Conservation (phyloP, 2,329 filamentous ascomycete genomes). For the Fusarium globosum region DNA sequence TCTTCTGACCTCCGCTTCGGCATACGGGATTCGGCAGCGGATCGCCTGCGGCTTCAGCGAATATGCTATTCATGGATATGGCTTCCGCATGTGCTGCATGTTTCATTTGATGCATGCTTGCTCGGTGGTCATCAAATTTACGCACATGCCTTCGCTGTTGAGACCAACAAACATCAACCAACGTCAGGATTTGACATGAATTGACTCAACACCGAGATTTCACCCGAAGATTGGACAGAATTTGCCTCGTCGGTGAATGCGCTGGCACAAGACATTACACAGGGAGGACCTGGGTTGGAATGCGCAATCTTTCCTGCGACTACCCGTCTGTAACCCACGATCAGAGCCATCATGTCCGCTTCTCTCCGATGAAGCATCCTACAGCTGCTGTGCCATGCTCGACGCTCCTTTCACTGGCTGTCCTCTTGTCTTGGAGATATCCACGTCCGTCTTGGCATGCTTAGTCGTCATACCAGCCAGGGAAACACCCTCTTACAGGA, state of each 20-base stretch:
- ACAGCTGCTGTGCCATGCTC: constrained; percentile 4
- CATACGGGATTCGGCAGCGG: not conserved
- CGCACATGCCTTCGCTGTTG: not conserved
- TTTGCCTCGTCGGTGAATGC: constrained; percentile 1
- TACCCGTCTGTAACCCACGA: constrained; percentile 8
- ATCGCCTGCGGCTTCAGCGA: constrained; percentile 6
- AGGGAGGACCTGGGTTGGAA: constrained; percentile 12
- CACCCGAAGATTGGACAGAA: not conserved
- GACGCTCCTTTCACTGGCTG: not conserved
- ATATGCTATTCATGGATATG: constrained; percentile 23
- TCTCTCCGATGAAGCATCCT: constrained; percentile 18
- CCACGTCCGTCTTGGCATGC: constrained; percentile 4
- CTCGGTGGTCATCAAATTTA: not conserved
- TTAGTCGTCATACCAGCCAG: not conserved
- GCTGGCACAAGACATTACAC: constrained; percentile 17
- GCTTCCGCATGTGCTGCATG: constrained; percentile 11
- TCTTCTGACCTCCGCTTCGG: constrained; percentile 16
- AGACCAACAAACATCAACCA: not conserved
- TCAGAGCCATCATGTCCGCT: not conserved
- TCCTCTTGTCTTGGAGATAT: not conserved
- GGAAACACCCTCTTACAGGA: constrained; percentile 17
- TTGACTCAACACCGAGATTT: constrained; percentile 6
- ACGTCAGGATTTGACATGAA: constrained; percentile 17
- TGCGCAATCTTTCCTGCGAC: constrained; percentile 28
- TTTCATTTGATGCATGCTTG: constrained; percentile 30